Evolutionary conservation across 805 yeast genomes (phyloP), one percentile per base, ranked within the genome.

Genomic region (Scheffersomyces spartinae): DNA sequence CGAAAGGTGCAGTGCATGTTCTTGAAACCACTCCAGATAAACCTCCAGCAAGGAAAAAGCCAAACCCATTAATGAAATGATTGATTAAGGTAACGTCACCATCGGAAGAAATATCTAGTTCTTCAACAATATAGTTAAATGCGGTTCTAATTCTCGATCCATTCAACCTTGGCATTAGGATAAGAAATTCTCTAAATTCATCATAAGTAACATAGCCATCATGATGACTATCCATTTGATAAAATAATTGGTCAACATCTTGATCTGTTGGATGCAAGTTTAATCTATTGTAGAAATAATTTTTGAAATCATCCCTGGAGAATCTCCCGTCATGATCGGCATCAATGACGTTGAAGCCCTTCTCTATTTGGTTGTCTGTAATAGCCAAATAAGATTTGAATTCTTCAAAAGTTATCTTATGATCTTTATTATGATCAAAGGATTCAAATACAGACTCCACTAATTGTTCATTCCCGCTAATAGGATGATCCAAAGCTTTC

Each of bases 1-100:
- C 98, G 36, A 91, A 82, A 7, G 98, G 98, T 0, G 97, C 98
- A 0, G 98, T 91, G 40, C 91, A 79, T 0, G 97, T 85, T 54
- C 98, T 73, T 9, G 95, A 84, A 4, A 91, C 79, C 2, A 88
- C 98, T 2, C 98, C 98, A 2, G 95, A 81, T 12, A 86, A 50
- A 0, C 98, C 98, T 20, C 98, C 98, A 2, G 95, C 94, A 17
- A 86, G 54, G 44, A 91, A 91, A 51, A 73, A 91, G 1, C 96
- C 95, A 33, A 84, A 66, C 17, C 95, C 94, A 44, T 79, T 74
- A 25, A 81, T 53, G 27, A 81, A 67, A 35, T 83, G 94, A 45
- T 73, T 74, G 21, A 78, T 75, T 18, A 88, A 64, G 0, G 93
- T 77, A 33, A 86, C 84, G 52, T 88, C 97, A 48, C 95, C 95